A percentile compares a stretch with the other conserved stretches of the same genome.
Evolutionary conservation across 2,329 filamentous ascomycete species (phyloP).

Genomic region (Bisporella sp.): DNA sequence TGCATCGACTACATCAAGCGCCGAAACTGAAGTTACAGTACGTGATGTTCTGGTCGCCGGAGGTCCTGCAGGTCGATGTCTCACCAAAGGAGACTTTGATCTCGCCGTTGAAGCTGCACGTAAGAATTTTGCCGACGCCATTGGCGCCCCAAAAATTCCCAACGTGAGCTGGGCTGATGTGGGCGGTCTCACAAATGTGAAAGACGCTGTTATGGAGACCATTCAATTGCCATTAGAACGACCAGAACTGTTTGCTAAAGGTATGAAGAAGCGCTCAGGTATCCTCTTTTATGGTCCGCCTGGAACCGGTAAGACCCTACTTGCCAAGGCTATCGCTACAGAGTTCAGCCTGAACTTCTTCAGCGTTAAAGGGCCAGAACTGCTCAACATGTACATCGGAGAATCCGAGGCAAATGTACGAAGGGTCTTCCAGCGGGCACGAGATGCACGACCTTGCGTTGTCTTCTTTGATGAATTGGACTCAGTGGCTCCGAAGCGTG

Average conservation of each 20-base stretch:
- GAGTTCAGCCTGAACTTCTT: slow-evolving; percentile 95
- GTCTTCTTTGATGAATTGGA: slow-evolving; percentile 94
- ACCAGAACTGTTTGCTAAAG: slow-evolving; percentile 90
- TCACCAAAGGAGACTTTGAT: slow-evolving; percentile 82
- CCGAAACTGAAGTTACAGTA: slow-evolving; percentile 48
- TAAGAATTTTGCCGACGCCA: slow-evolving; percentile 96
- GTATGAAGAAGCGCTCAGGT: slow-evolving; percentile 95
- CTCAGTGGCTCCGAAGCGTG: slow-evolving; percentile 90
- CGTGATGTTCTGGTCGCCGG: slow-evolving; percentile 86
- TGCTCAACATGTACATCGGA: slow-evolving; percentile 95
- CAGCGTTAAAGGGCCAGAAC: slow-evolving; percentile 83
- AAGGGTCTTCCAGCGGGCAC: slow-evolving; percentile 78
- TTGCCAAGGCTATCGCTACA: slow-evolving; percentile 88
- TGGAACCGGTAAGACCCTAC: slow-evolving; percentile 85
- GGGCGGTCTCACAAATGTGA: slow-evolving; percentile 86
- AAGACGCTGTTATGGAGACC: slow-evolving; percentile 94
- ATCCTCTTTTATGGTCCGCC: slow-evolving; percentile 90
- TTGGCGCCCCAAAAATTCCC: slow-evolving; percentile 95
- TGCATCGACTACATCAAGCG: slow-evolving; percentile 40
- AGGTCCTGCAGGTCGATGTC: slow-evolving; percentile 67
- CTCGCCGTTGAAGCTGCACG: slow-evolving; percentile 89
- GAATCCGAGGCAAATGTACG: slow-evolving; percentile 90
- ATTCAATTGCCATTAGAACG: slow-evolving; percentile 89
- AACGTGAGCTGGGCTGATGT: slow-evolving; percentile 97
- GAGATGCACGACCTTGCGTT: slow-evolving; percentile 79